Percentiles rank a stretch among this genome's conserved stretches.
Conservation (phyloP, 371 early-diverging fungal species). For the Syncephalastrum monosporum region DNA sequence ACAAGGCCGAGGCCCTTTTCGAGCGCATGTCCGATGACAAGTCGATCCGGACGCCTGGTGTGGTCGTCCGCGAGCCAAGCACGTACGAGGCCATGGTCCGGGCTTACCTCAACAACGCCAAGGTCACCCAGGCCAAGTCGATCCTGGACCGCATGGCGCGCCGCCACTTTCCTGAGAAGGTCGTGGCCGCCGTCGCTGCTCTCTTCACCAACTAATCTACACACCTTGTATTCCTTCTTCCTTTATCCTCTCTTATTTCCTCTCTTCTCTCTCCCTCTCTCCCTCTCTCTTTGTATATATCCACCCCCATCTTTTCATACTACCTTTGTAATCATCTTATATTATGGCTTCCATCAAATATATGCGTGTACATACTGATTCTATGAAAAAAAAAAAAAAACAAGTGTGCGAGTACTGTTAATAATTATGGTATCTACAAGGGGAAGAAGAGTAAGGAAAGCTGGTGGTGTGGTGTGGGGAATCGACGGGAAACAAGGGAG, state of each 20-base stretch:
- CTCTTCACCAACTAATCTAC: slow-evolving; percentile 12
- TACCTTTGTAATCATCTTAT: too few relatives aligned
- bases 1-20: slow-evolving; percentile 51
- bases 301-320: too few relatives aligned
- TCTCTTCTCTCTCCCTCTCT: background rate
- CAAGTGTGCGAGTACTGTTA: too few relatives aligned
- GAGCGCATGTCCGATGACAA: slow-evolving; percentile 58
- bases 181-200: slow-evolving; percentile 38
- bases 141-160: slow-evolving; percentile 39
- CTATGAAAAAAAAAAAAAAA: too few relatives aligned
- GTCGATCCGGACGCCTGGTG: background rate
- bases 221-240: background rate
- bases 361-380: too few relatives aligned
- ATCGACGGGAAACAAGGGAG: too few relatives aligned
- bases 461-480: too few relatives aligned
- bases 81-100: slow-evolving; percentile 66
- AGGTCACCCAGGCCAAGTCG: slow-evolving; percentile 41
- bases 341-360: too few relatives aligned
- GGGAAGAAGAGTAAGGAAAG: too few relatives aligned
- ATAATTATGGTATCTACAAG: too few relatives aligned
- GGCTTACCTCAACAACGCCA: slow-evolving; percentile 50
- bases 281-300: too few relatives aligned
- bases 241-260: background rate
- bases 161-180: slow-evolving; percentile 50
- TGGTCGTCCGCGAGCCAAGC: slow-evolving; percentile 55